Evolutionary conservation across 306 rosid genomes (phyloP).

Genomic region (Lotus japonicus): DNA sequence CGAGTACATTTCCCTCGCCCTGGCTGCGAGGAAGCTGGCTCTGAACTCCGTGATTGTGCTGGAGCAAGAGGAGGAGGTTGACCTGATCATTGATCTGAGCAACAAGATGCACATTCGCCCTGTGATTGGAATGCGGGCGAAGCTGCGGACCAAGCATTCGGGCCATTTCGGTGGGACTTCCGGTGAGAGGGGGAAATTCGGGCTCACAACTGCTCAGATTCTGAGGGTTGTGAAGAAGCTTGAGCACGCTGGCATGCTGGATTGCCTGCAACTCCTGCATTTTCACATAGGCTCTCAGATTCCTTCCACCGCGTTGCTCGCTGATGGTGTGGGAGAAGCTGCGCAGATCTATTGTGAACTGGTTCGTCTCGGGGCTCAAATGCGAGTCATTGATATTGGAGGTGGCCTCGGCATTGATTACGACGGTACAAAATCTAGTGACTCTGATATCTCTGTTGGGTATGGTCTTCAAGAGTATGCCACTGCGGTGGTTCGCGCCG

Average conservation of each 20-base stretch:
- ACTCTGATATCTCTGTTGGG: conserved; percentile 61
- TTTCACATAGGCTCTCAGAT: conserved; percentile 81
- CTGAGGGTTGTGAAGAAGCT: conserved; percentile 56
- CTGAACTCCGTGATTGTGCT: conserved; percentile 70
- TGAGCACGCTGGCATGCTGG: conserved; percentile 53
- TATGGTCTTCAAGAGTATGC: conserved; percentile 66
- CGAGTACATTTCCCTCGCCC: conserved; percentile 67
- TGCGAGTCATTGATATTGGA: conserved; percentile 72
- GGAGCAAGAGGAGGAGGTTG: conserved; percentile 77
- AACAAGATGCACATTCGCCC: conserved; percentile 55
- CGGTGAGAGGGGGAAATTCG: conserved; percentile 84
- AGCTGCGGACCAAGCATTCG: conserved; percentile 70
- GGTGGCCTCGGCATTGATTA: conserved; percentile 86
- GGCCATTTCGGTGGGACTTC: conserved; percentile 81
- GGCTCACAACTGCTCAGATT: conserved; percentile 64
- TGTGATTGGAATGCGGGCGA: conserved; percentile 67
- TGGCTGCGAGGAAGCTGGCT: conserved; percentile 56
- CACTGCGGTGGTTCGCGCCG: conserved; percentile 49
- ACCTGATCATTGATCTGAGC: conserved; percentile 54
- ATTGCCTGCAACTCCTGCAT: conserved; percentile 72
- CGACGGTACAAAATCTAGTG: conserved; percentile 65
- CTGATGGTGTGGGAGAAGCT: conserved; percentile 67
- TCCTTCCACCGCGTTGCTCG: conserved; percentile 57
- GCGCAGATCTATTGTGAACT: conserved; percentile 79
- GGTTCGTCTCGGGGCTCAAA: conserved; percentile 67